Base-by-base conservation (phyloP, 257 asterid genomes). In the Solanum tarijense region DNA sequence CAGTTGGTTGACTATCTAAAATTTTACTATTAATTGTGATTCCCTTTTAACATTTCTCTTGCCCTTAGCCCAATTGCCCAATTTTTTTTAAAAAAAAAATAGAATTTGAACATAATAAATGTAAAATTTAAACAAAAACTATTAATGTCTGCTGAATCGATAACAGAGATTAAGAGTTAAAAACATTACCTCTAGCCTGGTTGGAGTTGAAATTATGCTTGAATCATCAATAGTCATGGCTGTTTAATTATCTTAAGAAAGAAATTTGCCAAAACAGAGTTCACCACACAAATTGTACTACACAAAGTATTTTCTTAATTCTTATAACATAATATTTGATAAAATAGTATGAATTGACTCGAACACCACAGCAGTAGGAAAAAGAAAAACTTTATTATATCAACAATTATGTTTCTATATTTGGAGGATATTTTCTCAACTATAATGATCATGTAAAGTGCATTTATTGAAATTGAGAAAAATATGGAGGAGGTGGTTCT, bases 161-260 rank as follows among this genome's bases (percentile, higher is more conserved):
- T 20, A n/a, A 12, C 41, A 41, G 21, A 23, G n/a, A 43, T 43
- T 79, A 4, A 13, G n/a, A 12, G 41, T 34, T 9, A 2, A 58
- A 73, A 83, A 90, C 90, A 84, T 88, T 73, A 96, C 98, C 98
- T 94, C 95, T 87, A 96, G 93, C 92, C 93, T 93, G n/a, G 93
- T 89, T 58, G 96, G 94, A 62, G 27, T 75, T 58, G 96, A 39
- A 62, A 60, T 74, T 4, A 29, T 90, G 55, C 36, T 86, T 9
- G 90, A 87, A 66, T 91, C 92, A 55, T 1, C 72, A 29, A 32
- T 79, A 55, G 52, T 68, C 95, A 90, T 90, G 75, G 86, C 86
- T 88, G 74, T 72, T 83, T 86, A 55, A 55, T 55, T 55, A 20
- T 62, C 69, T 87, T 55, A 46, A 48, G 62, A 32, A 74, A 14